phyloP scores from a whole-genome alignment of 2,329 filamentous ascomycete genomes.

The Botrytis pseudocinerea region DNA sequence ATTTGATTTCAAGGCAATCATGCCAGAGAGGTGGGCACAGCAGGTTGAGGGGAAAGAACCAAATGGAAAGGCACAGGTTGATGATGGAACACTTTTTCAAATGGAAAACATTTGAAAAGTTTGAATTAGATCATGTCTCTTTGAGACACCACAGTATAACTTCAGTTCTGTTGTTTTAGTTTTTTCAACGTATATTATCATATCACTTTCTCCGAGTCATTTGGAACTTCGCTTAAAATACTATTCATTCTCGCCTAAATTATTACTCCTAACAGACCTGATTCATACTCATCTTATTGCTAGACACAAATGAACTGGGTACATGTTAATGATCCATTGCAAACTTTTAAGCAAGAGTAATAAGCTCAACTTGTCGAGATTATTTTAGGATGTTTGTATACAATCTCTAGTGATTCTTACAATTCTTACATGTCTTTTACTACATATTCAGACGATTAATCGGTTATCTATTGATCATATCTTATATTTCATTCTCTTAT shows the following conservation, averaged over 20 bases:
- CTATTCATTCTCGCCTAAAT: not conserved
- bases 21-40: slow-evolving; percentile 55
- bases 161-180: not conserved
- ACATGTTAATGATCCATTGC: no score
- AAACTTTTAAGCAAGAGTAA: not conserved
- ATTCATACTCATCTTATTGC: not conserved
- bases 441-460: no score
- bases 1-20: slow-evolving; percentile 62
- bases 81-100: slow-evolving; percentile 25
- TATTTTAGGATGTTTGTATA: no score
- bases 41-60: slow-evolving; percentile 28
- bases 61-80: slow-evolving; percentile 5
- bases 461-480: not conserved
- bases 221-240: not conserved
- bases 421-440: not conserved
- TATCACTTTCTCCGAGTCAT: not conserved
- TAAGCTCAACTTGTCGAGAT: not conserved
- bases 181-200: no score
- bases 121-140: not conserved
- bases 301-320: not conserved
- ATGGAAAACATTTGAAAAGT: slow-evolving; percentile 24
- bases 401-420: no score
- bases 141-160: not conserved
- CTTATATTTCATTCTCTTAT: not conserved
- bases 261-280: not conserved